Evolutionary conservation across 768 basidiomycete genomes (phyloP).

Genomic region (Leucocoprinus leucothites): DNA sequence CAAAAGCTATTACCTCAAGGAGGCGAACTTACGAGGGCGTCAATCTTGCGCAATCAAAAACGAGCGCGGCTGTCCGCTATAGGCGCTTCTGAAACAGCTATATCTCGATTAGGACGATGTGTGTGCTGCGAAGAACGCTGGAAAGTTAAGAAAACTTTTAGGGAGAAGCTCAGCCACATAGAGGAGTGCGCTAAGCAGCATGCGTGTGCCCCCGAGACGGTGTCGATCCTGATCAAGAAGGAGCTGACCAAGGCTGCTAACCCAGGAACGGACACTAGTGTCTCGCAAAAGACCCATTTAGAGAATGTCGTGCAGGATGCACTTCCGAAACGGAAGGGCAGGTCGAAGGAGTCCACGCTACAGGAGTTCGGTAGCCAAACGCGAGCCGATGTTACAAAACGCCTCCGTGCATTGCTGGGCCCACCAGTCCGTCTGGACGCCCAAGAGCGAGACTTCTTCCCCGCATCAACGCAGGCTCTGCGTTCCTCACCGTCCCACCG

Average conservation of each 20-base stretch:
- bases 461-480: conserved; percentile 4
- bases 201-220: conserved; percentile 48
- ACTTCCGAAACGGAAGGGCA: conserved; percentile 43
- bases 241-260: conserved; percentile 34
- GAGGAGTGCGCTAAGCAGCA: conserved; percentile 65
- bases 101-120: conserved; percentile 38
- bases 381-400: conserved; percentile 38
- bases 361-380: conserved; percentile 39
- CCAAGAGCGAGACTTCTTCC: not conserved
- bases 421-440: conserved; percentile 12
- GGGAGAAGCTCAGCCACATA: conserved; percentile 68
- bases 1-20: not conserved
- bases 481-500: not conserved
- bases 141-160: conserved; percentile 64
- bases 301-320: conserved; percentile 49
- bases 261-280: conserved; percentile 8
- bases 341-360: conserved; percentile 40
- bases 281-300: conserved; percentile 40
- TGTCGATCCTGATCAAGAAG: conserved; percentile 48
- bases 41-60: not conserved
- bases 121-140: conserved; percentile 63
- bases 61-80: not conserved
- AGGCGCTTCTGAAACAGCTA: not conserved
- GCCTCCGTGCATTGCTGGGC: conserved; percentile 32
- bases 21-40: not conserved